Conservation (phyloP, 1,284 basidiomycete species). For the Ceratobasidium sp. region DNA sequence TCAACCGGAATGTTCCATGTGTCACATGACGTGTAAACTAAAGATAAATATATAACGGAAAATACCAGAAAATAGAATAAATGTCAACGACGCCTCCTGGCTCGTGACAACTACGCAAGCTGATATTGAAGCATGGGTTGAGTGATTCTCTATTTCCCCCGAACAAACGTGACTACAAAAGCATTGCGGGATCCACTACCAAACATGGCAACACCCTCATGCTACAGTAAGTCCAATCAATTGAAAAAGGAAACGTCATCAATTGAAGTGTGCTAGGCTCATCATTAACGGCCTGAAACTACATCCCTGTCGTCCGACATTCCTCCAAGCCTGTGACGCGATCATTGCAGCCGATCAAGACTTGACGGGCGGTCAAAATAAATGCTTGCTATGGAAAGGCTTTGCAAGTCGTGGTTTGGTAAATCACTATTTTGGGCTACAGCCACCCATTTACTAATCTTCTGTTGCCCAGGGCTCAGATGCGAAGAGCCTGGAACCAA, state of each 20-base stretch:
- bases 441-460: too few species aligned
- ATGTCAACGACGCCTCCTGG: too few species aligned
- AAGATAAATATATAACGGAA: too few species aligned
- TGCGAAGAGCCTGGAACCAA: conserved; percentile 53
- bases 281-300: conserved; percentile 93
- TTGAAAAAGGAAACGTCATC: neutral
- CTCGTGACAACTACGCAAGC: too few species aligned
- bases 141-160: too few species aligned
- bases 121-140: too few species aligned
- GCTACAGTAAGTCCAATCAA: conserved; percentile 65
- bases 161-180: too few species aligned
- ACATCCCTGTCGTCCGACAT: conserved; percentile 88
- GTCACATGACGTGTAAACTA: too few species aligned
- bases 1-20: too few species aligned
- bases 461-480: conserved; percentile 63
- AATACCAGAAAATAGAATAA: too few species aligned
- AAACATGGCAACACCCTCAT: conserved; percentile 91
- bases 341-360: conserved; percentile 91
- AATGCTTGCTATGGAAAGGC: conserved; percentile 86
- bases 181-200: too few species aligned
- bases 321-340: conserved; percentile 92
- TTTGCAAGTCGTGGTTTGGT: conserved; percentile 81
- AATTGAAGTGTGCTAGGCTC: conserved; percentile 54
- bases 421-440: too few species aligned
- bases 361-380: conserved; percentile 65